Base-by-base conservation (phyloP, 768 basidiomycete species). In the Termitomyces sp. region DNA sequence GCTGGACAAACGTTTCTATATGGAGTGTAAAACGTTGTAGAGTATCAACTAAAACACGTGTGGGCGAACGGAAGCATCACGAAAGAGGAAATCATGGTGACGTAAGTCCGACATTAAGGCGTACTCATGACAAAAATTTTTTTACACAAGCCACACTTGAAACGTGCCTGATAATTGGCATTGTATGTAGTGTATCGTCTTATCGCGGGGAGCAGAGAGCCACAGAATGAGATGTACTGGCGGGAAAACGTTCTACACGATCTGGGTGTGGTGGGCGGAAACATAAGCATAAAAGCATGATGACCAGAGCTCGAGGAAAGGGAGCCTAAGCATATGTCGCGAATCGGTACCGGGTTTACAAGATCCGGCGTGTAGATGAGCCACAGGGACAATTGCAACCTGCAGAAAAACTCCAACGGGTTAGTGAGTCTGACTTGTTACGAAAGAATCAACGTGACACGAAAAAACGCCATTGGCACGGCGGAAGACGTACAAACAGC, bases 381-480 rank as follows among this genome's bases (percentile, higher is more conserved):
- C 39, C 39, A 41, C 39, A 41, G 39, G 39, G 39, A 41, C 39
- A 20, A 41, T 41, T 41, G 39, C n/a, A 20, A 41, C 39, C 6
- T 20, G 8, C 18, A 39, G 12, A 36, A 36, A 37, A 37, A 5
- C 16, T 5, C 37, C n/a, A 41, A n/a, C n/a, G n/a, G 39, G n/a
- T 41, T 41, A 41, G 39, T 41, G n/a, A 37, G 37, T 18, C 37
- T 37, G 14, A 37, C 37, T 37, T 16, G 37, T 37, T 37, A 37
- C 37, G 37, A 37, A 37, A 37, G 5, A 41, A 41, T 20, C 18
- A 41, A 43, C 44, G 12, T 46, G 44, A 18, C 44, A 46, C 44
- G 44, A 48, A 31, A 49, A 46, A 46, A 54, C 58, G 58, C 58
- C 24, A 59, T 59, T 54, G 47, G 24, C 53, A 43, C 41, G 24